Base-by-base conservation (phyloP, 2,329 filamentous ascomycete genomes). In the Microsporum ferrugineum region DNA sequence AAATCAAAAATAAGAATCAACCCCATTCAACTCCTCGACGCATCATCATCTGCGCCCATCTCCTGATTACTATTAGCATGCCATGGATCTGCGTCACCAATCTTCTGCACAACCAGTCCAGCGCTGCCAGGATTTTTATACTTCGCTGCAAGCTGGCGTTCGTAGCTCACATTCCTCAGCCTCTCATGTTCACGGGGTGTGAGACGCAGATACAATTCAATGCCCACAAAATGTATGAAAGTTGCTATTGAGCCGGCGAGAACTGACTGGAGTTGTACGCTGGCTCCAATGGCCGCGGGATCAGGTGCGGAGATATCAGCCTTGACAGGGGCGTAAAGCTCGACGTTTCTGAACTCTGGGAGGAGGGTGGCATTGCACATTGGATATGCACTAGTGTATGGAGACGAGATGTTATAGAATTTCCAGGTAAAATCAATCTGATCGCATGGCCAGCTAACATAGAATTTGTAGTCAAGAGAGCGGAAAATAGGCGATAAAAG, bases 141-240 rank as follows among this genome's bases (percentile, higher is more conserved):
- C 0, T 82, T 82, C 2, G 79, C 77, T 63, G 80, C 80, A 4
- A 83, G 63, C 65, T 86, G 82, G 49, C 77, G 73, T 66, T 82
- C 77, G 64, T 82, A 84, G 5, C 79, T 82, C 1, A 85, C 75
- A n/a, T 76, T 73, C 10, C 82, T 75, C 56, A 85, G 69, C 5
- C 82, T 72, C 49, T 83, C 74, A 0, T 72, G 72, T 65, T 86
- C 82, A 12, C 69, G 75, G 0, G 82, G 80, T 0, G 83, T 85
- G 17, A 83, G 68, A 2, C 68, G 71, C 27, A 84, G 69, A 62
- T 80, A 81, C 43, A 80, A 41, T 68, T 83, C 80, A 0, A 79
- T 71, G 0, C 75, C 77, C 23, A 81, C 58, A 6, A 72, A 72
- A 65, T 86, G 83, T 1, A 86, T 56, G 0, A 75, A 63, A 1